A percentile compares a stretch with the other conserved stretches of the same genome.
phyloP scores from a whole-genome alignment of 129 eudicot species.

The Solidago caesia region DNA sequence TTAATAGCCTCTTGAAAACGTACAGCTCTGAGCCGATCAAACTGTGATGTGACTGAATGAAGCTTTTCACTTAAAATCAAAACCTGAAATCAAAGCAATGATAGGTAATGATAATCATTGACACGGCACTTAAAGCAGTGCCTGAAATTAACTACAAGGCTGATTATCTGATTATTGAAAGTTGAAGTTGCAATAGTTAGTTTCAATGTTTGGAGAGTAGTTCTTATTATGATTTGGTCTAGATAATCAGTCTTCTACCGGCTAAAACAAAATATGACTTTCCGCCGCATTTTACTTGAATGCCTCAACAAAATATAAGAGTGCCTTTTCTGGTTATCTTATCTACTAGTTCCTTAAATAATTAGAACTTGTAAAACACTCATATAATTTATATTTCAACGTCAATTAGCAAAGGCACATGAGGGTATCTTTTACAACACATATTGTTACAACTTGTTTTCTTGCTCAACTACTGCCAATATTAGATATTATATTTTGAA shows the following conservation, averaged over 20 bases:
- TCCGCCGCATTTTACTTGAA: not conserved
- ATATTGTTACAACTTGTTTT: not conserved
- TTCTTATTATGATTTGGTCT: not conserved
- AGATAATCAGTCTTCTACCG: not conserved
- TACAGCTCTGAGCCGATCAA: slow-evolving; percentile 87
- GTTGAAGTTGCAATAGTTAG: not conserved
- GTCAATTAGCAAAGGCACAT: not conserved
- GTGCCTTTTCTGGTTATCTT: not conserved
- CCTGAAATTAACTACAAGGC: not conserved
- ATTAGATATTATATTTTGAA: not conserved
- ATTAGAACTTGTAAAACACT: not conserved
- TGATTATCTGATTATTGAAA: not conserved
- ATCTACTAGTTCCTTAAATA: not conserved
- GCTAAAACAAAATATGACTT: too few species aligned
- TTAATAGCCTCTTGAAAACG: slow-evolving; percentile 89
- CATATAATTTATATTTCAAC: not conserved
- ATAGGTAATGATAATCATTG: not conserved
- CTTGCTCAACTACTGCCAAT: not conserved
- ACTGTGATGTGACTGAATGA: slow-evolving; percentile 87
- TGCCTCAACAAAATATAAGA: not conserved
- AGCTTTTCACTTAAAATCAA: slow-evolving; percentile 86
- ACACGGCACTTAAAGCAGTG: not conserved
- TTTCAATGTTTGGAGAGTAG: not conserved
- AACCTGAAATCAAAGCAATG: slow-evolving; percentile 45
- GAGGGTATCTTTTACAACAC: not conserved